phyloP scores from a whole-genome alignment of 2,329 filamentous ascomycete species.

The Fusarium liriodendri region DNA sequence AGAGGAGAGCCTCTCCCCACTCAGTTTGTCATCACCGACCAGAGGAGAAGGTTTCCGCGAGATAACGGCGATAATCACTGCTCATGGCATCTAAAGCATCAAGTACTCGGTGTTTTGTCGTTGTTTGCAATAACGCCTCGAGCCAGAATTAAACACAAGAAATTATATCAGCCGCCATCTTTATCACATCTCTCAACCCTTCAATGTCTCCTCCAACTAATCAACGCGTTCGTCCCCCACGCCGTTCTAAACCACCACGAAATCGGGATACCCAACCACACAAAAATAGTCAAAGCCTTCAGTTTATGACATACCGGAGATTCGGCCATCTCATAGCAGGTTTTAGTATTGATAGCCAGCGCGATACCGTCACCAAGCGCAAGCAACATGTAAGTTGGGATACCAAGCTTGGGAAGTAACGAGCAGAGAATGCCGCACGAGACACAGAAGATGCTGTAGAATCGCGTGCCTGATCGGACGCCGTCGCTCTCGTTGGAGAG shows the following conservation, averaged over 20 bases:
- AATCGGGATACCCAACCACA: background rate
- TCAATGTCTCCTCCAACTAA: background rate
- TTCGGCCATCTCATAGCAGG: background rate
- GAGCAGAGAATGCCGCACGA: background rate
- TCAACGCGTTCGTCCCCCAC: background rate
- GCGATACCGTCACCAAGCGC: background rate
- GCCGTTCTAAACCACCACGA: background rate
- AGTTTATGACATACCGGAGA: background rate
- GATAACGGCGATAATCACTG: background rate
- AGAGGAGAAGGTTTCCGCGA: background rate
- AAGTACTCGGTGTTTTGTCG: background rate
- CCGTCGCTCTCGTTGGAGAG: background rate
- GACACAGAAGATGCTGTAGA: background rate
- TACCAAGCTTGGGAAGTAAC: background rate
- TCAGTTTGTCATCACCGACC: background rate
- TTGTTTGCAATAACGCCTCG: background rate
- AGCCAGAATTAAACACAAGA: background rate
- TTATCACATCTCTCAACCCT: fast-evolving
- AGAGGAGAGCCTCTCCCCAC: background rate
- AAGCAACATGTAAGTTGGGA: background rate
- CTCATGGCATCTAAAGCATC: background rate
- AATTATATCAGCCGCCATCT: background rate
- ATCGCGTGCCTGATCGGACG: background rate
- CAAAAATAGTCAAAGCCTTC: background rate
- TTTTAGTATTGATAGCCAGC: background rate